These are phyloP conservation scores for Monilinia fructicola DNA, from an alignment of 2,329 filamentous ascomycete species.

Conservation along the genomic window DNA sequence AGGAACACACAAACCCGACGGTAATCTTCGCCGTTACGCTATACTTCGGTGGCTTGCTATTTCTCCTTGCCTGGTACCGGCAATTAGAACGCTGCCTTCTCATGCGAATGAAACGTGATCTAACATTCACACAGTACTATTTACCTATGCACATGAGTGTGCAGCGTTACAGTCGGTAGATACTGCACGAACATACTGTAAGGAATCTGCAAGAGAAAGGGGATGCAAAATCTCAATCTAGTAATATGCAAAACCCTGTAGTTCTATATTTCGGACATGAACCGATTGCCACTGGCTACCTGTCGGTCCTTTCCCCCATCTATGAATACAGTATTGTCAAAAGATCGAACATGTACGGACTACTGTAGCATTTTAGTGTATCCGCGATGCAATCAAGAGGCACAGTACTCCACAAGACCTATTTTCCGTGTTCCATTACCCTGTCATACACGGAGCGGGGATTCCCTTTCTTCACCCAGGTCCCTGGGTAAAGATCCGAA, in stretches of 20 bases:
- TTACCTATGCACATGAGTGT: background rate
- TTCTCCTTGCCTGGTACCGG: background rate
- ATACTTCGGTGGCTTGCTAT: background rate
- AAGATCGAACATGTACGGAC: too few relatives aligned
- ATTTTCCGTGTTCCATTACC: background rate
- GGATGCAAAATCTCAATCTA: too few relatives aligned
- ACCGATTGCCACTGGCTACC: background rate
- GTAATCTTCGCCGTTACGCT: background rate
- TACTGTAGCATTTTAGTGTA: too few relatives aligned
- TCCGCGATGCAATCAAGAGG: too few relatives aligned
- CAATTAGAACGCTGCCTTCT: background rate
- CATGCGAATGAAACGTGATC: background rate
- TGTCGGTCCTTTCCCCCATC: background rate
- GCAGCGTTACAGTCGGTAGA: background rate
- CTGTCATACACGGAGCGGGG: background rate
- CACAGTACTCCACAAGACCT: background rate
- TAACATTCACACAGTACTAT: background rate
- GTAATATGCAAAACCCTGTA: background rate
- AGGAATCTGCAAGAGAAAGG: background rate
- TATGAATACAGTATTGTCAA: background rate
- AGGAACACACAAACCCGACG: background rate
- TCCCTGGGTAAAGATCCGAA: slow-evolving; percentile 1
- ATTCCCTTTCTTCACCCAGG: background rate
- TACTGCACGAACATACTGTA: background rate
- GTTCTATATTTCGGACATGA: background rate